Percentiles rank a stretch among this genome's conserved stretches.
Evolutionary conservation across 2,329 filamentous ascomycete genomes (phyloP).

Genomic region (Coniochaeta sp.): DNA sequence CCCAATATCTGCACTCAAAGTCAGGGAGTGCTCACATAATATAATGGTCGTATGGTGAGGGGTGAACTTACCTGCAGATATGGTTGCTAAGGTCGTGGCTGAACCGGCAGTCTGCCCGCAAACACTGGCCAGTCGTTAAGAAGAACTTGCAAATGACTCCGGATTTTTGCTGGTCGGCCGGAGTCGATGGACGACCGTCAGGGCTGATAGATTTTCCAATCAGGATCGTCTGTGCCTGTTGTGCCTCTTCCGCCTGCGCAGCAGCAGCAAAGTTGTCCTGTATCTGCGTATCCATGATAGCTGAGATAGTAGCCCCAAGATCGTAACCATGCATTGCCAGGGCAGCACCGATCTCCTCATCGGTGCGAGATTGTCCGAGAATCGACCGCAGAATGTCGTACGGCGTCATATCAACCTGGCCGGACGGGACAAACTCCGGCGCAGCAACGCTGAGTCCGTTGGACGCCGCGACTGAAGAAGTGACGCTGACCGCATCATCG

Average conservation of each 20-base stretch:
- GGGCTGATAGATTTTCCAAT: constrained; percentile 87
- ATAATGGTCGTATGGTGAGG: background rate
- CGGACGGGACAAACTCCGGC: constrained; percentile 64
- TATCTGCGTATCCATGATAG: constrained; percentile 83
- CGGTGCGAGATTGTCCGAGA: constrained; percentile 77
- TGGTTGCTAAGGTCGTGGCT: constrained; percentile 94
- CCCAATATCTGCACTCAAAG: constrained; percentile 69
- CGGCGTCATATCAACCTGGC: constrained; percentile 87
- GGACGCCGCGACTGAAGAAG: constrained; percentile 63
- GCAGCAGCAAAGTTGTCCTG: constrained; percentile 40
- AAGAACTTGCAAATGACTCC: constrained; percentile 97
- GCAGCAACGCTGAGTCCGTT: constrained; percentile 72
- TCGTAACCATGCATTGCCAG: constrained; percentile 88
- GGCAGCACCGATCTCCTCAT: constrained; percentile 91
- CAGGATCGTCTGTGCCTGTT: constrained; percentile 39
- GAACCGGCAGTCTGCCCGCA: constrained; percentile 92
- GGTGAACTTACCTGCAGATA: constrained; percentile 81
- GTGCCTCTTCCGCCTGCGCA: constrained; percentile 28
- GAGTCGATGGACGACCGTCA: constrained; percentile 68
- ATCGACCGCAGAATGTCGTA: constrained; percentile 98
- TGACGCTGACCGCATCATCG: constrained; percentile 73
- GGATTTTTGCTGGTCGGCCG: constrained; percentile 68
- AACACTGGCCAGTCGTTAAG: constrained; percentile 88
- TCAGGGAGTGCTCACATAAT: constrained; percentile 16
- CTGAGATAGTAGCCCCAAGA: constrained; percentile 81